phyloP scores from a whole-genome alignment of 768 basidiomycete genomes.

The Phaffia tasmanica region DNA sequence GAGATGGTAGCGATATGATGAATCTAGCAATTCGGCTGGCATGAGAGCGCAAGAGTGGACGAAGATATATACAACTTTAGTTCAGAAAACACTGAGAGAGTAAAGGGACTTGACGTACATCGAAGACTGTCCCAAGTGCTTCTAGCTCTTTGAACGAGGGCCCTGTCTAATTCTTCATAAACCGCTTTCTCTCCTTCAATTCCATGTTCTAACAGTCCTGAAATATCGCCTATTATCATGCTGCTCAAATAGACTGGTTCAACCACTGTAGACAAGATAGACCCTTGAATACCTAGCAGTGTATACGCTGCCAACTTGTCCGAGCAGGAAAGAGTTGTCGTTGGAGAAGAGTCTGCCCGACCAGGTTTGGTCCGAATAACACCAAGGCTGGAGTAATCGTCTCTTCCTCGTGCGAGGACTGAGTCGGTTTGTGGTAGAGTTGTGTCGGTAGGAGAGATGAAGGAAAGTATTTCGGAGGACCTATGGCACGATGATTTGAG shows the following conservation, averaged over 20 bases:
- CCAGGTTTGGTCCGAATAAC: slow-evolving; percentile 84
- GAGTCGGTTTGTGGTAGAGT: not conserved
- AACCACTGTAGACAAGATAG: slow-evolving; percentile 51
- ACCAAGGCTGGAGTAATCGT: slow-evolving; percentile 62
- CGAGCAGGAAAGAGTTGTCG: slow-evolving; percentile 80
- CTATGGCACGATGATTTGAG: not conserved
- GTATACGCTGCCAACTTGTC: slow-evolving; percentile 89
- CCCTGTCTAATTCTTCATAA: slow-evolving; percentile 30
- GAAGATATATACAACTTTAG: too few relatives aligned
- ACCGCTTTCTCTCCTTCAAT: slow-evolving; percentile 5
- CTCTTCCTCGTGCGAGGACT: slow-evolving; percentile 51
- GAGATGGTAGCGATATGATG: slow-evolving; percentile 44
- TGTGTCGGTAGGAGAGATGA: too few relatives aligned
- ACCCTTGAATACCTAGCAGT: slow-evolving; percentile 74
- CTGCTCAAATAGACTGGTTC: slow-evolving; percentile 53
- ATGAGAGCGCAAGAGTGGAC: not conserved
- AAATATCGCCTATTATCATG: slow-evolving; percentile 64
- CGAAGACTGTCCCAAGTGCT: slow-evolving; percentile 55
- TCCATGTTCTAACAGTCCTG: slow-evolving; percentile 34
- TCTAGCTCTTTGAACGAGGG: slow-evolving; percentile 54
- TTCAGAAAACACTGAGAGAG: not conserved
- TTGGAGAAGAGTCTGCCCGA: slow-evolving; percentile 73
- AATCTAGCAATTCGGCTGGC: slow-evolving; percentile 37
- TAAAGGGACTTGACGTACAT: slow-evolving; percentile 26
- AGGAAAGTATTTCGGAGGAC: not conserved